Percentiles rank a stretch among this genome's conserved stretches.
Conservation (phyloP, 1,284 basidiomycete species). For the Takashimella koratensis region DNA sequence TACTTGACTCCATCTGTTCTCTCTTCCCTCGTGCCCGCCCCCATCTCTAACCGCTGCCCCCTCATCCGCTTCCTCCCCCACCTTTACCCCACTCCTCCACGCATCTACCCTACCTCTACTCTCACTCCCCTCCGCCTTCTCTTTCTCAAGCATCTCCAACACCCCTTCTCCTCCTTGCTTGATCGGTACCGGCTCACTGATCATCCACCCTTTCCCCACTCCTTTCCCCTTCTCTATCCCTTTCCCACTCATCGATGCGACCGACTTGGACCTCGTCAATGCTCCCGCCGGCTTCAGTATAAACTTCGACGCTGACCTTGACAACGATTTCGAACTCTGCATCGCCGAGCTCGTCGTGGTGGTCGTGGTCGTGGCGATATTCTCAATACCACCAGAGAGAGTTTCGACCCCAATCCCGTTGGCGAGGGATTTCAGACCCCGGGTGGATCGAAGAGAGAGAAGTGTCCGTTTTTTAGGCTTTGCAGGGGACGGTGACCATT, state of each 20-base stretch:
- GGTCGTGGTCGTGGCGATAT: not conserved
- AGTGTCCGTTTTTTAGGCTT: not conserved
- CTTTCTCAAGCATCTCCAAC: too few species aligned
- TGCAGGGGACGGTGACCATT: not conserved
- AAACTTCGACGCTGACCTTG: not conserved
- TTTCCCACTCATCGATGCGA: not conserved
- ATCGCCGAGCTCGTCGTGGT: not conserved
- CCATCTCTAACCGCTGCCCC: not conserved
- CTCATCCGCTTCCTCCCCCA: not conserved
- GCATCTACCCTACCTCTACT: not conserved
- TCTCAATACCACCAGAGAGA: not conserved
- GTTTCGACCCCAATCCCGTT: too few species aligned
- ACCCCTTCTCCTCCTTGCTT: too few species aligned
- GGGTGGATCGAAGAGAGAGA: too few species aligned
- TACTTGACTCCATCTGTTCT: not conserved
- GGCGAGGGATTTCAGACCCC: too few species aligned
- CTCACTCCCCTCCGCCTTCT: not conserved
- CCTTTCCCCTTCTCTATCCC: too few species aligned
- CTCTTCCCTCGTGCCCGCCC: not conserved
- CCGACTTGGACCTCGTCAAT: not conserved
- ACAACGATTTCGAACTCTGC: not conserved
- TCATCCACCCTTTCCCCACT: too few species aligned
- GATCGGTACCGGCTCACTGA: not conserved
- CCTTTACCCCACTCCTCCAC: not conserved
- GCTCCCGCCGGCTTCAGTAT: not conserved